These are phyloP conservation scores for Chalaropsis thielavioides DNA, from an alignment of 2,329 filamentous ascomycete genomes.

Conservation along the genomic window DNA sequence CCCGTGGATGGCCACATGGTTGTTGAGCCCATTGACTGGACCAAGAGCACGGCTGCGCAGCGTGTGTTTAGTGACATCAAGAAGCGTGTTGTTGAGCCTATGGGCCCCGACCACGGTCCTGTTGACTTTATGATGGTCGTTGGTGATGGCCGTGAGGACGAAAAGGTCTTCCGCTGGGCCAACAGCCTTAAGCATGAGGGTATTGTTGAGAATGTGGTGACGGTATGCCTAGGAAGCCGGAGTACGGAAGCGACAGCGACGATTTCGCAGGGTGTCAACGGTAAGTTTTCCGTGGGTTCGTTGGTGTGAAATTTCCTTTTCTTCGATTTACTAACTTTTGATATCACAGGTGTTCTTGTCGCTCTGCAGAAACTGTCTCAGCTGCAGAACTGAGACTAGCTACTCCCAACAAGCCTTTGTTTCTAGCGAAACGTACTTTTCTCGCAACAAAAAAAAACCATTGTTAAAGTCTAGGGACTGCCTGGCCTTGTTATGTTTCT, in stretches of 20 bases:
- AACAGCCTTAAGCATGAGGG: constrained; percentile 53
- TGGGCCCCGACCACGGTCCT: constrained; percentile 24
- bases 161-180: constrained; percentile 89
- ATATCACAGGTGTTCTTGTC: constrained; percentile 28
- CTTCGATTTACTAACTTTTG: background rate
- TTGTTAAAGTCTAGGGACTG: background rate
- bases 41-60: constrained; percentile 70
- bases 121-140: constrained; percentile 82
- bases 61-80: constrained; percentile 47
- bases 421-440: background rate
- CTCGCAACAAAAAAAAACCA: background rate
- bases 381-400: constrained; percentile 14
- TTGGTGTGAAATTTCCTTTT: constrained; percentile 5
- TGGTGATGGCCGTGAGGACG: constrained; percentile 84
- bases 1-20: constrained; percentile 66
- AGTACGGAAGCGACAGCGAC: constrained; percentile 82
- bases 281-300: constrained; percentile 34
- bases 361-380: constrained; percentile 31
- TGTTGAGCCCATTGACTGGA: constrained; percentile 75
- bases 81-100: background rate
- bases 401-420: constrained; percentile 10
- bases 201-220: constrained; percentile 55
- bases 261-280: constrained; percentile 80
- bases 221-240: constrained; percentile 71
- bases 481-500: background rate